These are phyloP conservation scores for Cutaneotrichosporon sp. DNA, from an alignment of 1,284 basidiomycete genomes.

Conservation along the genomic window DNA sequence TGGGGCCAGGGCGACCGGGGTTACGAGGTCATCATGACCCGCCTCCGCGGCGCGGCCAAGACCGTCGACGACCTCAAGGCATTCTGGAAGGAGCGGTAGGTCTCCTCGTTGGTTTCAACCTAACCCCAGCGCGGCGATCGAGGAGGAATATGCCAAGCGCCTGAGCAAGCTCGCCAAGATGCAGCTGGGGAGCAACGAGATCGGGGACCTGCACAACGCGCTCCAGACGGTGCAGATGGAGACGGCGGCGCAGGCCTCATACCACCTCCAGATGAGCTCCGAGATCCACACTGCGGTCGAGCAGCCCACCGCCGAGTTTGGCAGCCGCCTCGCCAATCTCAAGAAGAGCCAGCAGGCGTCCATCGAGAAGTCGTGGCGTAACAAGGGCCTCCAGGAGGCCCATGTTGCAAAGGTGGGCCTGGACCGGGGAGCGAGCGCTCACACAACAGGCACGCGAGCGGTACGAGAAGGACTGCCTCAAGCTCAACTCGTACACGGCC, in stretches of 20 bases:
- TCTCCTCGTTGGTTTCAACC: not conserved
- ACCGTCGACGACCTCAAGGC: slow-evolving; percentile 84
- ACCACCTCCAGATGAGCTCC: slow-evolving; percentile 65
- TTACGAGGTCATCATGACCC: slow-evolving; percentile 83
- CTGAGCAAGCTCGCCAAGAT: slow-evolving; percentile 78
- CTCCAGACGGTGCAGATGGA: slow-evolving; percentile 77
- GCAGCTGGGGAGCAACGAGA: slow-evolving; percentile 81
- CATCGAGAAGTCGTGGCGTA: slow-evolving; percentile 86
- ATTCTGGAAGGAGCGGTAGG: slow-evolving; percentile 88
- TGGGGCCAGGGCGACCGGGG: slow-evolving; percentile 87
- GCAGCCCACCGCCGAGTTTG: slow-evolving; percentile 64
- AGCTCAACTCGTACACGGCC: slow-evolving; percentile 94
- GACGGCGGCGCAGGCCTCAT: slow-evolving; percentile 70
- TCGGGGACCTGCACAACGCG: slow-evolving; percentile 78
- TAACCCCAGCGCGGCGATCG: slow-evolving; percentile 57
- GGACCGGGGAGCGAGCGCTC: not conserved
- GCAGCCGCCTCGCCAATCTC: slow-evolving; percentile 68
- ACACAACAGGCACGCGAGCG: slow-evolving; percentile 72
- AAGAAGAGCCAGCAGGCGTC: slow-evolving; percentile 65
- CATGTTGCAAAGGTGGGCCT: slow-evolving; percentile 68
- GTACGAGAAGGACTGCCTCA: slow-evolving; percentile 90
- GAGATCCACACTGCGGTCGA: slow-evolving; percentile 81
- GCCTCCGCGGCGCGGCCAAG: slow-evolving; percentile 80
- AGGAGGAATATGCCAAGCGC: slow-evolving; percentile 93
- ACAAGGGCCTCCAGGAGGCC: slow-evolving; percentile 77